Percentiles rank a stretch among this genome's conserved stretches.
phyloP scores from a whole-genome alignment of 2,329 filamentous ascomycete genomes.

The Pestalotiopsis sp. region DNA sequence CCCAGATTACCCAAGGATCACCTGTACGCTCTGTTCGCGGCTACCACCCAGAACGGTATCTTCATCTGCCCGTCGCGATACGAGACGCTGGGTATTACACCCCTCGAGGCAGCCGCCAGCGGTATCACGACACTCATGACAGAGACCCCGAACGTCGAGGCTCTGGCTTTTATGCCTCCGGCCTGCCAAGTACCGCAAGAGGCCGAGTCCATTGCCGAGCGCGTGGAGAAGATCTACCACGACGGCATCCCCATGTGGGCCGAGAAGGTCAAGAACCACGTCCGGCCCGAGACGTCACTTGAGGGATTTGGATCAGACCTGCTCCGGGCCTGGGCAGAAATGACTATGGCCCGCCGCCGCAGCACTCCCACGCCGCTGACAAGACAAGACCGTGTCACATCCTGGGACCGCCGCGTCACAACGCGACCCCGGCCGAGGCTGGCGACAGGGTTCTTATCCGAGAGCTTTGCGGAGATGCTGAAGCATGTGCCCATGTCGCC shows the following conservation, averaged over 20 bases:
- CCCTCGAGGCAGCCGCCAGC: constrained; percentile 10
- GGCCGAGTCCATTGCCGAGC: not conserved
- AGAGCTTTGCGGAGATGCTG: not conserved
- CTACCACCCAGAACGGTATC: constrained; percentile 2
- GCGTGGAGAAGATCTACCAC: not conserved
- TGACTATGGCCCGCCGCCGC: not conserved
- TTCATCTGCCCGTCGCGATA: constrained; percentile 13
- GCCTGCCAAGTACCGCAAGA: constrained; percentile 1
- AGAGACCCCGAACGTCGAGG: constrained; percentile 9
- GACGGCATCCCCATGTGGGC: constrained; percentile 8
- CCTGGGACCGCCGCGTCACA: not conserved
- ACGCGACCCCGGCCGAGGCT: not conserved
- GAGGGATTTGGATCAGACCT: constrained; percentile 9
- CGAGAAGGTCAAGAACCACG: constrained; percentile 8
- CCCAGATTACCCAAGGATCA: constrained; percentile 10
- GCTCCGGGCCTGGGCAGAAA: constrained; percentile 10
- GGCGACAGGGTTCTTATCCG: constrained; percentile 1
- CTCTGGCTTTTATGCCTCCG: constrained; percentile 2
- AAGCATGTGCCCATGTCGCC: constrained; percentile 1
- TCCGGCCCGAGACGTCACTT: constrained; percentile 8
- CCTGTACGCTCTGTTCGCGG: constrained; percentile 11
- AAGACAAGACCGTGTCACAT: not conserved
- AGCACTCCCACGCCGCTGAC: not conserved
- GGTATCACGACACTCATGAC: constrained; percentile 12
- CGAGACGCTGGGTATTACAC: constrained; percentile 13